These are phyloP conservation scores for Neckera pumila DNA, from an alignment of 225 moss, liverwort and hornwort species.

Conservation along the genomic window DNA sequence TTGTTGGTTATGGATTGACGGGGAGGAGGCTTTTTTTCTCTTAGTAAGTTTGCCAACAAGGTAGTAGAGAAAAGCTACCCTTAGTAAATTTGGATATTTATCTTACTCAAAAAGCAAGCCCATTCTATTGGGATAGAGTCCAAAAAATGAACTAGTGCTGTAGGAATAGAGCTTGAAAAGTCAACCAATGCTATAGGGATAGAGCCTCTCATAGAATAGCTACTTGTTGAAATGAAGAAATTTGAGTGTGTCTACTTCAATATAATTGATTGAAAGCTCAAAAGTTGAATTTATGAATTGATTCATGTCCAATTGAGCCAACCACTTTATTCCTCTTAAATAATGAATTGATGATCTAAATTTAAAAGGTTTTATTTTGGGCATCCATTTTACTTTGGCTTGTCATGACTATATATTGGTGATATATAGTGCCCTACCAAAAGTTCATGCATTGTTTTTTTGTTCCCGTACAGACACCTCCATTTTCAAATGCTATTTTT, in stretches of 20 bases:
- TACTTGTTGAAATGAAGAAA: not conserved
- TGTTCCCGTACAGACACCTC: no score
- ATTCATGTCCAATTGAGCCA: not conserved
- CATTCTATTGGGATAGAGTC: no score
- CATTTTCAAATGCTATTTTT: no score
- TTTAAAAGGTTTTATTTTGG: not conserved
- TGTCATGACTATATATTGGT: not conserved
- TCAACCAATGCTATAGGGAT: not conserved
- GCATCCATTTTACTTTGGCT: not conserved
- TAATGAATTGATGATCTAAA: not conserved
- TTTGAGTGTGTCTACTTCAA: not conserved
- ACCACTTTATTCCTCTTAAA: not conserved
- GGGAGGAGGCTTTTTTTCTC: fast-evolving
- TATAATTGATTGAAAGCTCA: not conserved
- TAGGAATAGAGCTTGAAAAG: no score
- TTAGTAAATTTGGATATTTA: not conserved
- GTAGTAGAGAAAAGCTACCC: not conserved
- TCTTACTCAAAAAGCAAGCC: not conserved
- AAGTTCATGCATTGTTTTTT: no score
- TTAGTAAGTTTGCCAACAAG: not conserved
- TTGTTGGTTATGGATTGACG: not conserved
- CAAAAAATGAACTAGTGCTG: no score
- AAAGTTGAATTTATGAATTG: not conserved
- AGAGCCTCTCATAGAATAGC: not conserved
- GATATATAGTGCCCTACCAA: no score